These are phyloP conservation scores for Phalaenopsis aphrodite DNA, from an alignment of 106 monocot genomes.

Conservation along the genomic window DNA sequence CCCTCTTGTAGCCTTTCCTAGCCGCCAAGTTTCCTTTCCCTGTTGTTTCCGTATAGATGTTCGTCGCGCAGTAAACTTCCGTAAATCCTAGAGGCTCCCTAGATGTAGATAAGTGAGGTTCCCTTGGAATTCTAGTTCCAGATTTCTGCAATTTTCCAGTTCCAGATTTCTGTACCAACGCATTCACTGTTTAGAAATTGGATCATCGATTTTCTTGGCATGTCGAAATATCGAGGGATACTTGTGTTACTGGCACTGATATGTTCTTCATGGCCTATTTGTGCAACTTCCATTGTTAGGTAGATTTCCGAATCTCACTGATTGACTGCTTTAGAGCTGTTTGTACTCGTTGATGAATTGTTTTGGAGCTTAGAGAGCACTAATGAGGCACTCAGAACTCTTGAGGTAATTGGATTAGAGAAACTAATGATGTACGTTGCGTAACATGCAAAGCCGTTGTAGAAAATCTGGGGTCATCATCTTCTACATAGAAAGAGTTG, in stretches of 20 bases:
- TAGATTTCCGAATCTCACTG: slow-evolving; percentile 46
- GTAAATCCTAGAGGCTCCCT: neutral
- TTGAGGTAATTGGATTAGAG: slow-evolving; percentile 62
- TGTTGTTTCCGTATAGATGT: too few species aligned
- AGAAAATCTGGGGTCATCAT: slow-evolving; percentile 37
- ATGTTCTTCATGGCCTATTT: neutral
- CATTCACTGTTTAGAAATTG: neutral
- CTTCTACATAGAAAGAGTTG: slow-evolving; percentile 41
- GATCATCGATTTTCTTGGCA: neutral
- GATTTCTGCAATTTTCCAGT: neutral
- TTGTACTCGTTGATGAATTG: slow-evolving; percentile 32
- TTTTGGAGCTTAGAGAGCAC: slow-evolving; percentile 62
- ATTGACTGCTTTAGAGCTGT: slow-evolving; percentile 43
- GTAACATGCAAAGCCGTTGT: slow-evolving; percentile 37
- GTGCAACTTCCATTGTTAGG: slow-evolving; percentile 15
- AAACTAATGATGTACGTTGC: slow-evolving; percentile 13
- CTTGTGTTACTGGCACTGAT: slow-evolving; percentile 13
- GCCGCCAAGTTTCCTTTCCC: too few species aligned
- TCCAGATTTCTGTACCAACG: neutral
- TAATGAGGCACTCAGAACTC: slow-evolving; percentile 69
- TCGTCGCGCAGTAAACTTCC: neutral
- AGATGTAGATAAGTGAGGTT: neutral
- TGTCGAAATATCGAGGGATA: slow-evolving; percentile 9
- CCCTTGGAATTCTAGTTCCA: neutral
- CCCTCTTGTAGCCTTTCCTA: too few species aligned